A percentile compares a stretch with the other conserved stretches of the same genome.
These are phyloP conservation scores for Aspergillus baeticus DNA, from an alignment of 495 filamentous ascomycete genomes.

Conservation along the genomic window DNA sequence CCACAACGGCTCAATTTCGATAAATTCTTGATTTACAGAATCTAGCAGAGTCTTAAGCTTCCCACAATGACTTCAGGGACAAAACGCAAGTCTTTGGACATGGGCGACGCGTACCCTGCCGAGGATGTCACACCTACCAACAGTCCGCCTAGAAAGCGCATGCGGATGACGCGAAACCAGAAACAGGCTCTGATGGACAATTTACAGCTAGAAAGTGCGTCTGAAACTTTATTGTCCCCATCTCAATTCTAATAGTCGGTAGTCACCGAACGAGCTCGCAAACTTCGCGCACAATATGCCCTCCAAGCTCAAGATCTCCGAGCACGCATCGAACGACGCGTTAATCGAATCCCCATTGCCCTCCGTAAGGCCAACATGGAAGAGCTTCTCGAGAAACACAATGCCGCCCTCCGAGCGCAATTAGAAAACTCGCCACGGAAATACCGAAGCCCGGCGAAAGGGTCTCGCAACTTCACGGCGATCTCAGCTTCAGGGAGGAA, in stretches of 20 bases:
- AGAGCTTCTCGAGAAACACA: conserved; percentile 67
- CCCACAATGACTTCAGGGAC: conserved; percentile 52
- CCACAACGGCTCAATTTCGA: conserved; percentile 17
- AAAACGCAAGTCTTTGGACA: conserved; percentile 60
- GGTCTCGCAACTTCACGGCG: conserved; percentile 25
- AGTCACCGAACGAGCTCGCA: conserved; percentile 92
- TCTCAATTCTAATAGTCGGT: conserved; percentile 15
- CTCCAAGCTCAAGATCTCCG: conserved; percentile 81
- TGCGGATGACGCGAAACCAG: conserved; percentile 70
- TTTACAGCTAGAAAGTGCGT: conserved; percentile 84
- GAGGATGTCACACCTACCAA: conserved; percentile 45
- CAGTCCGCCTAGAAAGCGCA: conserved; percentile 61
- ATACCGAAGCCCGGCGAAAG: conserved; percentile 30
- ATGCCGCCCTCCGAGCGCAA: conserved; percentile 27
- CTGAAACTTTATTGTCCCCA: background rate
- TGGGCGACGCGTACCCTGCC: conserved; percentile 29
- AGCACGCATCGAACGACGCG: conserved; percentile 86
- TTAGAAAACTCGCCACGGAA: conserved; percentile 32
- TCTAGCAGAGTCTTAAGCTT: background rate
- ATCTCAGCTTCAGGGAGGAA: conserved; percentile 28
- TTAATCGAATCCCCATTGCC: conserved; percentile 85
- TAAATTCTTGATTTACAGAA: conserved; percentile 6
- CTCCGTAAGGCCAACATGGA: conserved; percentile 81
- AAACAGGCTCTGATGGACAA: conserved; percentile 93
- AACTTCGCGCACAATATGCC: conserved; percentile 86